phyloP scores from a whole-genome alignment of 1,284 basidiomycete genomes.

The Veloboletus limbatus region DNA sequence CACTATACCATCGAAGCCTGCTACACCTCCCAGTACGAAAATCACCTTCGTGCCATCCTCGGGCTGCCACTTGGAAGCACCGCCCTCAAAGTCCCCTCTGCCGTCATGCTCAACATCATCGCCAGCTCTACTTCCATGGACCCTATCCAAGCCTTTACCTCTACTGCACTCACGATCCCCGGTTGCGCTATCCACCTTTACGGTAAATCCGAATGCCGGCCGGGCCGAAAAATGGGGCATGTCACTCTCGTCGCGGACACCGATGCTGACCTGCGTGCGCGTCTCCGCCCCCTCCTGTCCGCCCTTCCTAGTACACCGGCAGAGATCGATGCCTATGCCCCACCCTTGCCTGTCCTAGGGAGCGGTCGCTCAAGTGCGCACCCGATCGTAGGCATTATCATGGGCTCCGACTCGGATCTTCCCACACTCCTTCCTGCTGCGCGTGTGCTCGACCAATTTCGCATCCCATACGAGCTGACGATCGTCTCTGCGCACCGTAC shows the following conservation, averaged over 20 bases:
- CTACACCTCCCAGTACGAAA: conserved; percentile 95
- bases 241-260: conserved; percentile 86
- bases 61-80: conserved; percentile 89
- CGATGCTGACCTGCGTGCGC: conserved; percentile 72
- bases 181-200: conserved; percentile 90
- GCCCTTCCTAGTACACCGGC: conserved; percentile 47
- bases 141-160: conserved; percentile 54
- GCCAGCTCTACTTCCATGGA: conserved; percentile 69
- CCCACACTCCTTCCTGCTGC: conserved; percentile 92
- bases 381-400: conserved; percentile 92
- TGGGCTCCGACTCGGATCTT: conserved; percentile 99
- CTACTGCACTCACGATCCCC: conserved; percentile 58
- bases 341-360: conserved; percentile 41
- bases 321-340: conserved; percentile 58
- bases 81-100: conserved; percentile 80
- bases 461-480: conserved; percentile 89
- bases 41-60: conserved; percentile 96
- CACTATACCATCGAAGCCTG: conserved; percentile 99
- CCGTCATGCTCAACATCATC: conserved; percentile 95
- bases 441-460: conserved; percentile 78
- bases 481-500: conserved; percentile 98
- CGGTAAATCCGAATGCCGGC: conserved; percentile 87
- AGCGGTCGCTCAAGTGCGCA: conserved; percentile 59
- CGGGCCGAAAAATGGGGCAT: conserved; percentile 97
- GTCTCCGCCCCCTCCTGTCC: conserved; percentile 70